phyloP scores from a whole-genome alignment of 2,329 filamentous ascomycete species.

The Cryphonectria naterciae region DNA sequence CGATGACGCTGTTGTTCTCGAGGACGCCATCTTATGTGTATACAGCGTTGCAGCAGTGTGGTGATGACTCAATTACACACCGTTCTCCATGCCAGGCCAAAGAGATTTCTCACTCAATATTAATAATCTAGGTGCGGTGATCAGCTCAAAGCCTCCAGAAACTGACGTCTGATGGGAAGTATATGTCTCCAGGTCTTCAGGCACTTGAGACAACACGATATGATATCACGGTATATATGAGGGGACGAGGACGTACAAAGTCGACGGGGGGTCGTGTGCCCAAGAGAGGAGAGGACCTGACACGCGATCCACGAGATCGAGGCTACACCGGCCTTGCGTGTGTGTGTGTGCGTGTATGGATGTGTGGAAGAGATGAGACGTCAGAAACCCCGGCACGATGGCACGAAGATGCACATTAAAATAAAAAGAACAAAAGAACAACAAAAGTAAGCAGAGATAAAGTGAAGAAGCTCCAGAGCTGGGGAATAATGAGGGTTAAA shows the following conservation, averaged over 20 bases:
- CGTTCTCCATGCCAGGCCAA: slow-evolving; percentile 1
- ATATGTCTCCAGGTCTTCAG: background rate
- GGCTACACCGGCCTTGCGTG: slow-evolving; percentile 26
- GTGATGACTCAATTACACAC: slow-evolving; percentile 28
- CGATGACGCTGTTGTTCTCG: slow-evolving; percentile 35
- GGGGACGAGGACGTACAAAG: background rate
- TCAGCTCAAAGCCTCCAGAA: slow-evolving; percentile 15
- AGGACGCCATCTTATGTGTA: slow-evolving; percentile 40
- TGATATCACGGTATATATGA: slow-evolving; percentile 11
- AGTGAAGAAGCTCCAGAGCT: slow-evolving; percentile 17
- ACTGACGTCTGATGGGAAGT: slow-evolving; percentile 3
- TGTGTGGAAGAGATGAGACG: slow-evolving; percentile 11
- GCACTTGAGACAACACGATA: background rate
- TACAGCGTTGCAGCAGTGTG: slow-evolving; percentile 28
- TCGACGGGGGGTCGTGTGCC: slow-evolving; percentile 1
- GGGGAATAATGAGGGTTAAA: slow-evolving; percentile 12
- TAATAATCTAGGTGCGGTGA: slow-evolving; percentile 1
- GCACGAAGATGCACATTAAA: slow-evolving; percentile 17
- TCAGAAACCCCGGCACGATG: slow-evolving; percentile 19
- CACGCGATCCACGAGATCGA: slow-evolving; percentile 30
- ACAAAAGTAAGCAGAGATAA: background rate
- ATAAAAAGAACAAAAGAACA: background rate
- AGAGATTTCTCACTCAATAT: slow-evolving; percentile 29
- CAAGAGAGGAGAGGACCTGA: slow-evolving; percentile 1
- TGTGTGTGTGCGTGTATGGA: slow-evolving; percentile 23